Evolutionary conservation across 176 grass and related monocot genomes (phyloP).

Genomic region (Carex kokanica): DNA sequence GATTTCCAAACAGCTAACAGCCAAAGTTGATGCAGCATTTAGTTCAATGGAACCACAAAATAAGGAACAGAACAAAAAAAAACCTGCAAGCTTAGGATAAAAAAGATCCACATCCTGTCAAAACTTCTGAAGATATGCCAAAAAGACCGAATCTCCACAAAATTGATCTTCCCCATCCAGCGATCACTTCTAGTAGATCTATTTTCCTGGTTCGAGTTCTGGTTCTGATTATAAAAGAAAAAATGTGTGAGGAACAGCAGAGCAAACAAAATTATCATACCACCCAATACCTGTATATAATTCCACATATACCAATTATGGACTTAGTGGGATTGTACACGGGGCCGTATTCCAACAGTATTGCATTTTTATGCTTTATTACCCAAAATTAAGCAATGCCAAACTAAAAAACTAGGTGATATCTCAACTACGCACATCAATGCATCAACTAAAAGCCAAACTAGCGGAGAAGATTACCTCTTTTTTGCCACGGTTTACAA

Average conservation of each 20-base stretch:
- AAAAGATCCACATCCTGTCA: constrained; percentile 97
- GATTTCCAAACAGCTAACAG: background rate
- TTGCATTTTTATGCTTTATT: background rate
- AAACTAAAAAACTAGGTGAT: background rate
- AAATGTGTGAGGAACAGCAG: background rate
- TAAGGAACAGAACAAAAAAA: background rate
- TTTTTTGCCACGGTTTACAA: constrained; percentile 27
- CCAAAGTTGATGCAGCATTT: background rate
- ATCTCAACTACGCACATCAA: background rate
- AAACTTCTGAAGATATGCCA: constrained; percentile 99
- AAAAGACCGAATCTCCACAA: constrained; percentile 97
- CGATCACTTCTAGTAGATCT: constrained; percentile 38
- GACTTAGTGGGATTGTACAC: background rate
- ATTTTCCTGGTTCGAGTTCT: constrained; percentile 51
- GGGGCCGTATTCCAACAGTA: background rate
- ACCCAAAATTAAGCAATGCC: background rate
- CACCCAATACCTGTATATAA: background rate
- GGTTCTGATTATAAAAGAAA: constrained; percentile 24
- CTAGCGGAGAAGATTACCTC: constrained; percentile 41
- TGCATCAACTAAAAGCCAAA: constrained; percentile 13
- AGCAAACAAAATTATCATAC: background rate
- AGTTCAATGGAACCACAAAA: background rate
- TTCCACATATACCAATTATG: background rate
- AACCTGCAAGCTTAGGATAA: constrained; percentile 95
- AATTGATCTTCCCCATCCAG: constrained; percentile 98